Conservation (phyloP, 768 basidiomycete species). For the Leccinum imitatum region DNA sequence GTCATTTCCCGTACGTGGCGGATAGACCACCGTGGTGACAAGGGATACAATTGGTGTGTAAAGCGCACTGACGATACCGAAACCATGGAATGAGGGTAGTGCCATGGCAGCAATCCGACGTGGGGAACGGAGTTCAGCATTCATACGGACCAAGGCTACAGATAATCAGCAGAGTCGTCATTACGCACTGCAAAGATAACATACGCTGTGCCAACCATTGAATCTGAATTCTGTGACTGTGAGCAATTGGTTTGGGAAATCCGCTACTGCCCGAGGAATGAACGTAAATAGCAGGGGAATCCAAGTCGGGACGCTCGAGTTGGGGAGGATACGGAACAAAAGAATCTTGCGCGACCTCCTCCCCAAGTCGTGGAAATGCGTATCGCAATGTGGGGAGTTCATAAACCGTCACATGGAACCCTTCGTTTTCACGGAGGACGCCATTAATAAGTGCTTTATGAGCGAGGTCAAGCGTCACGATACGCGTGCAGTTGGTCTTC, state of each 20-base stretch:
- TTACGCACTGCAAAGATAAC: constrained; percentile 1
- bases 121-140: too few relatives aligned
- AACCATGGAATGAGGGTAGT: constrained; percentile 30
- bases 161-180: too few relatives aligned
- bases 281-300: constrained; percentile 42
- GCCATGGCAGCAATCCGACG: constrained; percentile 24
- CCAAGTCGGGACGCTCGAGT: constrained; percentile 20
- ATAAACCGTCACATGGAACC: constrained; percentile 8
- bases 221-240: constrained; percentile 25
- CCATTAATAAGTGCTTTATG: constrained; percentile 19
- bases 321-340: constrained; percentile 21
- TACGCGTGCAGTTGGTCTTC: constrained; percentile 18
- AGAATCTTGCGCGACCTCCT: constrained; percentile 23
- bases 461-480: constrained; percentile 20
- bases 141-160: too few relatives aligned
- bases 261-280: constrained; percentile 53
- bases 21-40: constrained; percentile 22
- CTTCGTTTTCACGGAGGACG: constrained; percentile 1
- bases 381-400: constrained; percentile 22
- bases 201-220: constrained; percentile 38
- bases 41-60: constrained; percentile 20
- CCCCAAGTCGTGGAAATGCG: constrained; percentile 43
- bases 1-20: constrained; percentile 25
- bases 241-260: constrained; percentile 45
- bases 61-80: constrained; percentile 19